Base-by-base conservation (phyloP, 352 stramenopile species). In the Phytophthora megakarya region DNA sequence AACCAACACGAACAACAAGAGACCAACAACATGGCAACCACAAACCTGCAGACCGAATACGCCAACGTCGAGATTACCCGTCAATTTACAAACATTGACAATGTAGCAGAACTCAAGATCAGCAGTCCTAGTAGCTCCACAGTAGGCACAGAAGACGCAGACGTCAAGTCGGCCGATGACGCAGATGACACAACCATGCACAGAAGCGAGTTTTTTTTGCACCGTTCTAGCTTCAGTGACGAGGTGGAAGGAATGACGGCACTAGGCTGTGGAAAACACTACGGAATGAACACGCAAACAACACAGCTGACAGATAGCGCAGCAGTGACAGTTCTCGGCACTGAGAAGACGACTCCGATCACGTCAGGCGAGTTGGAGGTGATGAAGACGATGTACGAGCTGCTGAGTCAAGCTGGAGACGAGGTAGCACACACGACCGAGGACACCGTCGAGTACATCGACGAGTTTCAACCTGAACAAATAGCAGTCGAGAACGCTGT, bases 61-160 rank as follows among this genome's bases (percentile, higher is more conserved):
- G 61, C 3, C 40, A 57, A 44, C 51, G 43, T 25, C 9, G 37
- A 50, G 1, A 15, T 28, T 3, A 21, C 28, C 26, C 35, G 22
- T 19, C 22, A 54, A 28, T 49, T 60, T 44, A 53, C 23, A 35
- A 66, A 11, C 39, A 13, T 25, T 39, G 53, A 58, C 44, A 51
- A 21, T 18, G 45, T 28, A 45, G 23, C 62, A 25, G 47, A 61
- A 7, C n/a, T 40, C 33, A 59, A 65, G 33, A 32, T 21, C 33
- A 61, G 39, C 44, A 69, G 44, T 21, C 52, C 30, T 25, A 55
- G 33, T 46, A 65, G 19, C 44, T 51, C 44, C 25, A 54, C 53
- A 51, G 40, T 70, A 61, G 48, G 61, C 32, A 61, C 46, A 65
- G 48, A 65, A 33, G 61, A 65, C 30, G 62, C 32, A 33, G 61